These are phyloP conservation scores for Trichoderma citrinoviride DNA, from an alignment of 2,329 filamentous ascomycete species.

Conservation along the genomic window DNA sequence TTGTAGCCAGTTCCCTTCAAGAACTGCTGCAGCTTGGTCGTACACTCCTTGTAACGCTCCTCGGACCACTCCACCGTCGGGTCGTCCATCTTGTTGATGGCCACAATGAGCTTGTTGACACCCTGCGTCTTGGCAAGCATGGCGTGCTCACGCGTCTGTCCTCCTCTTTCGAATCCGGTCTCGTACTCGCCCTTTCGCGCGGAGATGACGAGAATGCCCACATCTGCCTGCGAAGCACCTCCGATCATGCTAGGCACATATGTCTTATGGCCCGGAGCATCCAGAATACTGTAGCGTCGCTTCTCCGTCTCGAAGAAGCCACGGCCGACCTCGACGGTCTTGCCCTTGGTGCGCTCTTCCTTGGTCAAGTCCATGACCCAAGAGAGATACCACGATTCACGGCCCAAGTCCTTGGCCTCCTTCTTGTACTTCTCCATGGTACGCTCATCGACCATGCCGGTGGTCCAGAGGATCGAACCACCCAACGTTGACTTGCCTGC, in stretches of 20 bases:
- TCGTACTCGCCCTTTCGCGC: conserved; percentile 98
- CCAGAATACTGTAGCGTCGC: conserved; percentile 91
- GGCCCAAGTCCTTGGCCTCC: conserved; percentile 92
- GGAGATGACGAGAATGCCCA: conserved; percentile 93
- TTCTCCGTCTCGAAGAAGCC: conserved; percentile 97
- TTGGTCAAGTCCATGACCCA: conserved; percentile 98
- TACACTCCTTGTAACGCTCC: conserved; percentile 89
- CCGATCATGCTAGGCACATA: conserved; percentile 99
- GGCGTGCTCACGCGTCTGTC: conserved; percentile 95
- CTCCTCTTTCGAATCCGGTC: conserved; percentile 93
- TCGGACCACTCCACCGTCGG: conserved; percentile 94
- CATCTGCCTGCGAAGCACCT: conserved; percentile 86
- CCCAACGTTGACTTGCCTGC: conserved; percentile 96
- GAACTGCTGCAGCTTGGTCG: conserved; percentile 80
- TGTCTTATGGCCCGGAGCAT: conserved; percentile 96
- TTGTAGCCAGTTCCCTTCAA: conserved; percentile 93
- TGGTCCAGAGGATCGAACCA: conserved; percentile 86
- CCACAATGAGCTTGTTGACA: conserved; percentile 93
- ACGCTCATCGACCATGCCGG: conserved; percentile 98
- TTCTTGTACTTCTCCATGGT: conserved; percentile 98
- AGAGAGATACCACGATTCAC: conserved; percentile 98
- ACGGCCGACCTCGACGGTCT: conserved; percentile 95
- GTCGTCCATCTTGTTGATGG: conserved; percentile 99
- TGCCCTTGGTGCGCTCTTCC: conserved; percentile 93
- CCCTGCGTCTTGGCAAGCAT: conserved; percentile 97